A percentile compares a stretch with the other conserved stretches of the same genome.
phyloP scores from a whole-genome alignment of 2,329 filamentous ascomycete genomes.

The Trichoderma sp. region DNA sequence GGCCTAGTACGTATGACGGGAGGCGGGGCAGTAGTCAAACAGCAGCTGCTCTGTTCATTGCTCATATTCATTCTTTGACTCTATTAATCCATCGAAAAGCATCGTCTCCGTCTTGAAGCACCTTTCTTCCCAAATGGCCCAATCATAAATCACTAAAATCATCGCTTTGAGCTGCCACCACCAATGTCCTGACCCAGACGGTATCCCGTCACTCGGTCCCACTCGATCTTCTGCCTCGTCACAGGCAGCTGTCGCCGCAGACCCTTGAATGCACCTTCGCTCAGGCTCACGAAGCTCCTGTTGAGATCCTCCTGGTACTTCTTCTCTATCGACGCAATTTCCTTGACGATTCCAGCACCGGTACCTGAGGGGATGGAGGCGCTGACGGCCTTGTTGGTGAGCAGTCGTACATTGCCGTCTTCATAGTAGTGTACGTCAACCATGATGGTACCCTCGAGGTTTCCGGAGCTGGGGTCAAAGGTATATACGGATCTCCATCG shows the following conservation, averaged over 20 bases:
- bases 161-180: slow-evolving; percentile 62
- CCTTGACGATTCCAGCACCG: slow-evolving; percentile 70
- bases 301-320: slow-evolving; percentile 97
- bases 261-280: slow-evolving; percentile 93
- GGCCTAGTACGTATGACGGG: background rate
- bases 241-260: slow-evolving; percentile 91
- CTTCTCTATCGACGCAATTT: slow-evolving; percentile 79
- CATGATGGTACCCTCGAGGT: slow-evolving; percentile 77
- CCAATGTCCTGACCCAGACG: slow-evolving; percentile 79
- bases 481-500: slow-evolving; percentile 92
- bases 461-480: slow-evolving; percentile 67
- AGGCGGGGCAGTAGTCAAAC: background rate
- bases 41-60: slow-evolving; percentile 6
- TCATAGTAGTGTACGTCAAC: slow-evolving; percentile 99
- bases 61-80: slow-evolving; percentile 10
- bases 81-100: slow-evolving; percentile 15
- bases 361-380: slow-evolving; percentile 62
- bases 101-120: slow-evolving; percentile 6
- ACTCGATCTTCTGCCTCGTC: slow-evolving; percentile 98
- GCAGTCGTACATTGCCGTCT: slow-evolving; percentile 92
- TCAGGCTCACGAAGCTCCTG: slow-evolving; percentile 80
- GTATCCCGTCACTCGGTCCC: slow-evolving; percentile 97
- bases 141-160: slow-evolving; percentile 26
- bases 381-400: slow-evolving; percentile 78
- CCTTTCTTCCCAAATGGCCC: slow-evolving; percentile 1